Evolutionary conservation across 257 asterid genomes (phyloP), one percentile per base, ranked within the genome.

Genomic region (Misopates orontium): DNA sequence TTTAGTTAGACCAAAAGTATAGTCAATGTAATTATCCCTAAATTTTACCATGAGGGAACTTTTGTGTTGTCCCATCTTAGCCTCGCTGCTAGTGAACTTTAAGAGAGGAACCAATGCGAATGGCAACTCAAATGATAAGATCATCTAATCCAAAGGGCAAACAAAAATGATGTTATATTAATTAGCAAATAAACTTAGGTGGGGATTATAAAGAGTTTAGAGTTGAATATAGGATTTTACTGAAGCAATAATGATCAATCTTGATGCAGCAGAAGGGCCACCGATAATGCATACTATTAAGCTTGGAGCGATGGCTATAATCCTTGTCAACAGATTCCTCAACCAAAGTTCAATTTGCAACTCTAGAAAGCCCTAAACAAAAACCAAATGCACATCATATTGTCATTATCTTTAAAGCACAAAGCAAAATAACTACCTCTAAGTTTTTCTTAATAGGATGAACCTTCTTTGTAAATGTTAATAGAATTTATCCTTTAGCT

Each of bases 51-150:
- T 60, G 18, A 22, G 10, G 16, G 74, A 69, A 20, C 52, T 69
- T 48, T 60, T 69, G 68, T 60, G 74, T 17, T 23, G 66, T 28
- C 69, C 74, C 74, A 70, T 70, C 74, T 70, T 70, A 47, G 74
- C 69, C 42, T 41, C 24, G 9, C 69, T 70, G 58, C 64, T 62
- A 7, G 75, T 70, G 25, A 70, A 70, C 69, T 70, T 70, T 49
- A 70, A 63, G 48, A 70, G 69, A 17, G 64, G 75, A 18, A 70
- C 57, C 63, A 70, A 42, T 62, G 69, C 69, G 41, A 70, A 70
- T 62, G 69, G 75, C 13, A 69, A 68, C 18, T 69, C 74, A 19
- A 69, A 69, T 4, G 74, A 69, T 36, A 69, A n/a, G 50, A 70
- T 61, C 69, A 70, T 70, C 75, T 70, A 19, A 21, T 57, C 18